A percentile compares a stretch with the other conserved stretches of the same genome.
These are phyloP conservation scores for Rhizopus sp. DNA, from an alignment of 371 early-diverging fungal species.

Conservation along the genomic window DNA sequence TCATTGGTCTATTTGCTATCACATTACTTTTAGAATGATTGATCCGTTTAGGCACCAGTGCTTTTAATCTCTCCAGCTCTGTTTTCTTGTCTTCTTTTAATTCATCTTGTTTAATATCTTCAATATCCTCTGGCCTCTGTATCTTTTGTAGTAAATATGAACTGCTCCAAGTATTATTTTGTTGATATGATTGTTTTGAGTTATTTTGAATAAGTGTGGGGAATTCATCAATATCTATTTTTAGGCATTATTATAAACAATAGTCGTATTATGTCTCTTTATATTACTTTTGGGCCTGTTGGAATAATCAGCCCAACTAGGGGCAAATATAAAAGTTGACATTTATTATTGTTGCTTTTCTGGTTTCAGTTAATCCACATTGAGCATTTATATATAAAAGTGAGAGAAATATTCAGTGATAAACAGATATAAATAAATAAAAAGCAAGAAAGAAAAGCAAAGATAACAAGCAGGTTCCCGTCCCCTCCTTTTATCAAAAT, in stretches of 20 bases:
- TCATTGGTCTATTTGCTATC: conserved; percentile 3
- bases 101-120: conserved; percentile 9
- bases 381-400: neutral
- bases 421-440: neutral
- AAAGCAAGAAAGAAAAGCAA: neutral
- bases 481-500: neutral
- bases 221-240: conserved; percentile 16
- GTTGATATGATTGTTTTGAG: conserved; percentile 1
- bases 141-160: conserved; percentile 19
- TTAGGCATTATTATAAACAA: neutral
- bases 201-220: conserved; percentile 5
- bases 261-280: neutral
- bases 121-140: conserved; percentile 9
- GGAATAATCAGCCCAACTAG: conserved; percentile 27
- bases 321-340: conserved; percentile 34
- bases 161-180: conserved; percentile 22
- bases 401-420: neutral
- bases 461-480: neutral
- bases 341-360: conserved; percentile 11
- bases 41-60: conserved; percentile 26
- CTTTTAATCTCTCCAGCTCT: conserved; percentile 26
- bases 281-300: conserved; percentile 24
- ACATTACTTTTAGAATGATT: conserved; percentile 1
- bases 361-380: neutral
- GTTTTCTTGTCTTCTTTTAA: conserved; percentile 16